A percentile compares a stretch with the other conserved stretches of the same genome.
phyloP scores from a whole-genome alignment of 192 early-diverging fungal genomes.

The Umbelopsis sp. region DNA sequence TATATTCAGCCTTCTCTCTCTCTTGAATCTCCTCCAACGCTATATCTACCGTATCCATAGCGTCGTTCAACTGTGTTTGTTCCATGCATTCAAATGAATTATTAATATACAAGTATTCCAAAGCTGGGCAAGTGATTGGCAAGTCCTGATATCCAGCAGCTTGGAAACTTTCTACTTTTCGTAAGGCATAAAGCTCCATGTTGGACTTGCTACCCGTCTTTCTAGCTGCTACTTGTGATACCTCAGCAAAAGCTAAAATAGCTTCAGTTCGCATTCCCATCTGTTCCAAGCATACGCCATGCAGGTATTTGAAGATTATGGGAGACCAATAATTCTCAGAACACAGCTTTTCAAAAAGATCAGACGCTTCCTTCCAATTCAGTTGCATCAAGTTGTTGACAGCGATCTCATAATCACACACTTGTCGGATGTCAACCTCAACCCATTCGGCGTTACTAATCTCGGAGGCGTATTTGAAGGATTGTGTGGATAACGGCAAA shows the following conservation, averaged over 20 bases:
- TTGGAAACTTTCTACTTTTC: slow-evolving; percentile 47
- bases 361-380: slow-evolving; percentile 45
- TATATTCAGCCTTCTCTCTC: slow-evolving; percentile 33
- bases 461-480: slow-evolving; percentile 44
- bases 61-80: slow-evolving; percentile 25
- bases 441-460: slow-evolving; percentile 43
- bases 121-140: slow-evolving; percentile 40
- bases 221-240: slow-evolving; percentile 39
- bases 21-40: slow-evolving; percentile 36
- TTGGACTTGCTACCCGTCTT: slow-evolving; percentile 42
- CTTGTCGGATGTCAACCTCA: slow-evolving; percentile 43
- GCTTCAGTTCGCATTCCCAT: slow-evolving; percentile 71
- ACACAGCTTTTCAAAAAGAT: slow-evolving; percentile 40
- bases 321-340: slow-evolving; percentile 53
- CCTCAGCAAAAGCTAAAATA: slow-evolving; percentile 60
- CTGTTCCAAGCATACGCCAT: slow-evolving; percentile 47
- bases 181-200: slow-evolving; percentile 50
- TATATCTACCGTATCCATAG: slow-evolving; percentile 26
- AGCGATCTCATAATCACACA: slow-evolving; percentile 52
- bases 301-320: slow-evolving; percentile 48
- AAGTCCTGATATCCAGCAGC: slow-evolving; percentile 48
- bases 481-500: slow-evolving; percentile 44
- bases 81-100: slow-evolving; percentile 50
- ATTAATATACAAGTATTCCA: slow-evolving; percentile 52
- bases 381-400: slow-evolving; percentile 47